Base-by-base conservation (phyloP, 164 flowering plant genomes). In the Euptelea pleiosperma region DNA sequence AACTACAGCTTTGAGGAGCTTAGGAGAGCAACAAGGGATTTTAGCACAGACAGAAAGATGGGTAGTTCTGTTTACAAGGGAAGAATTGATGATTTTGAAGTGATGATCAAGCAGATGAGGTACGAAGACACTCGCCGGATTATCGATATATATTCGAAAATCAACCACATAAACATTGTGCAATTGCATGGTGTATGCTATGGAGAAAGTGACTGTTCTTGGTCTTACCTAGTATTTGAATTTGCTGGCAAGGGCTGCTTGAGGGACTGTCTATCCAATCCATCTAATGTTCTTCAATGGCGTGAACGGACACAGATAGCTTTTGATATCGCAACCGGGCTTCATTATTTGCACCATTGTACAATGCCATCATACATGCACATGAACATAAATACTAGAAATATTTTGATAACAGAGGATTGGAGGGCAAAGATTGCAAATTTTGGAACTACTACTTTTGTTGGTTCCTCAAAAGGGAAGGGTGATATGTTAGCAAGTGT, bases 351-450 rank as follows among this genome's bases (percentile, higher is more conserved):
- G 11, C 48, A 44, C 24, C 25, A 52, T 25, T 72, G 60, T 16
- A 58, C 50, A 10, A 42, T 55, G 18, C 69, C 66, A 44, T 44
- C 55, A 5, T 44, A 44, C 14, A 26, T 12, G 16, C 72, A 64
- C 55, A 22, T 40, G 58, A 64, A 55, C 52, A 36, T 60, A 16
- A 60, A 29, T n/a, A 58, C 60, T 21, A 52, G 53, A 46, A 64
- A 45, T 18, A 52, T 72, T 16, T 68, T 67, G 41, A 30, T 72
- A 52, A 68, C 63, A 6, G 40, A 58, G 3, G 60, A 35, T 24
- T 58, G 68, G 60, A 69, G 72, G 64, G 72, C 64, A 1, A 63
- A 63, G 34, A n/a, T 72, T 2, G 41, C 60, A 3, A 60, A 55
- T 30, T 72, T 60, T n/a, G 51, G 34, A 29, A 30, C 49, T 3